Evolutionary conservation across 2,329 filamentous ascomycete genomes (phyloP), one percentile per base, ranked within the genome.

Genomic region (Domatiomyces catenatus): DNA sequence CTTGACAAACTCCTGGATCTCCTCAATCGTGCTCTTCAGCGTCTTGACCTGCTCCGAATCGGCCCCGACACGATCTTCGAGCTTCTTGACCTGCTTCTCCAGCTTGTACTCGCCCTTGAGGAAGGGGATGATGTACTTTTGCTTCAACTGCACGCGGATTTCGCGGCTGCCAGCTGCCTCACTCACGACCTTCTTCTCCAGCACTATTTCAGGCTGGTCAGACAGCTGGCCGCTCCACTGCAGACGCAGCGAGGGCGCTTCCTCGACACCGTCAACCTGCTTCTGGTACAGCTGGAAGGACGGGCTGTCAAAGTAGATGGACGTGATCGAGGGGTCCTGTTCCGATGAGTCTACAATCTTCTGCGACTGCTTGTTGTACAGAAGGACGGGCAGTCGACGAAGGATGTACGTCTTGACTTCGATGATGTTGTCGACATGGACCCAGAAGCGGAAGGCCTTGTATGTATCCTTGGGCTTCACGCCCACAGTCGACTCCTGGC

Each of bases 331-430:
- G 5, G 92, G 92, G 61, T 96, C 90, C 46, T 74, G 73, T 57
- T 88, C 79, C 54, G 77, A 80, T 45, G 80, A 80, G 61, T 94
- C 87, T 44, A 85, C 77, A 59, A 92, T 77, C 68, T 90, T 93
- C 28, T 86, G 81, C 1, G 84, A 78, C 59, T 89, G 83, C 45
- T 92, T 83, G 64, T 92, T 95, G 69, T 95, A 98, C 19, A 98
- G 83, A 15, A 98, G 80, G 26, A 93, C 81, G 1, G 92, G 92
- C 19, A 98, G 76, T 52, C 86, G 86, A 55, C 92, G 86, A 28
- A 96, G 77, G 54, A 98, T 93, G 61, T 87, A 81, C 4, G 92
- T 96, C 75, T 96, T 95, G 65, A 96, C 87, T 70, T 98, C 92
- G 59, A 96, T 80, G 24, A 96, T 74, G 68, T 98, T 96, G 62